Evolutionary conservation across 225 moss, liverwort and hornwort genomes (phyloP).

Genomic region (Marchantia paleacea): DNA sequence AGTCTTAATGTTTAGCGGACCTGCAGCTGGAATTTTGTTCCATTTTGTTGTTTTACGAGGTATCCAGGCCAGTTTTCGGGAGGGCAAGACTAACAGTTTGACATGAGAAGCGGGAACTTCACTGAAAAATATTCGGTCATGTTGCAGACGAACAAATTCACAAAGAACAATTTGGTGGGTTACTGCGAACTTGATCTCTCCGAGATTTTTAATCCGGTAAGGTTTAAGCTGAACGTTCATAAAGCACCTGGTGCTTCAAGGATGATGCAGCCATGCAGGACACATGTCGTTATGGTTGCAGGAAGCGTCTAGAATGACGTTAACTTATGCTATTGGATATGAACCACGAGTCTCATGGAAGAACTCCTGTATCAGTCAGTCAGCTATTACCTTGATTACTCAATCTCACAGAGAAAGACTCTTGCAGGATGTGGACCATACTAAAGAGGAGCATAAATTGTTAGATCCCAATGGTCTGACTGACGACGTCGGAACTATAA

Average conservation of each 20-base stretch:
- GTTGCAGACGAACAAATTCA: constrained; percentile 67
- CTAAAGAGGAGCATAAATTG: constrained; percentile 53
- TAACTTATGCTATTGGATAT: neutral
- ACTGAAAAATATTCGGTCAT: neutral
- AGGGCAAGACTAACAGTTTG: no score
- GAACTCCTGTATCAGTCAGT: neutral
- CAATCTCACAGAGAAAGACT: neutral
- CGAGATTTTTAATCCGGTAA: constrained; percentile 67
- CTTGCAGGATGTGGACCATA: constrained; percentile 40
- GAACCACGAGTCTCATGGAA: neutral
- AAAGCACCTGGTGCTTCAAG: neutral
- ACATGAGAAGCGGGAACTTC: neutral
- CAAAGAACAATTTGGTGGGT: constrained; percentile 67
- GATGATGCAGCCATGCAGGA: neutral
- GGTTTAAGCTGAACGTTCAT: constrained; percentile 25
- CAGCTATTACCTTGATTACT: no score
- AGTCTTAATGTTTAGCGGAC: no score
- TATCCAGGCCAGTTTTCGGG: no score
- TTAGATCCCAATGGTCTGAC: constrained; percentile 63
- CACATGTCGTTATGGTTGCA: neutral
- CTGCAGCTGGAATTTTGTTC: no score
- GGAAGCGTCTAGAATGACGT: neutral
- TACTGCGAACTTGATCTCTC: constrained; percentile 84
- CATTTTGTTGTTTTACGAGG: no score
- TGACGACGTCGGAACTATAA: constrained; percentile 74